These are phyloP conservation scores for Candida easanensis DNA, from an alignment of 805 yeast species.

Conservation along the genomic window DNA sequence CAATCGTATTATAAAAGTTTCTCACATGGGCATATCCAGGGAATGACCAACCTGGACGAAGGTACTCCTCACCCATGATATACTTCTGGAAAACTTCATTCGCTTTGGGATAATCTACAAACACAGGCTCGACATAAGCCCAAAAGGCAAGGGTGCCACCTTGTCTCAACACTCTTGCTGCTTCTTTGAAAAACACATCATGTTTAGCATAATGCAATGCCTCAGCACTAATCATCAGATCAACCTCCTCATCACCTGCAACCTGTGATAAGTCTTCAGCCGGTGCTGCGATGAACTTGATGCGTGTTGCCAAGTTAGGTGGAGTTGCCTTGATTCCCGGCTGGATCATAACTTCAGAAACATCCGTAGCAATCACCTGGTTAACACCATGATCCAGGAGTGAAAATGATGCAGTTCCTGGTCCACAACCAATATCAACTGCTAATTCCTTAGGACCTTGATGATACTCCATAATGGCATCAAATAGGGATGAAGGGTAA, in stretches of 20 bases:
- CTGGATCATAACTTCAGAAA: slow-evolving; percentile 49
- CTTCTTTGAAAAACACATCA: slow-evolving; percentile 46
- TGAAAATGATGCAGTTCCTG: slow-evolving; percentile 61
- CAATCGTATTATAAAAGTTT: slow-evolving; percentile 40
- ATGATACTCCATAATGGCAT: slow-evolving; percentile 41
- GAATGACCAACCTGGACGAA: slow-evolving; percentile 61
- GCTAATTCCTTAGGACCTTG: slow-evolving; percentile 31
- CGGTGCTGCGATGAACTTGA: slow-evolving; percentile 20
- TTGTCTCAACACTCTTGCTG: slow-evolving; percentile 45
- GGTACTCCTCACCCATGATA: slow-evolving; percentile 43
- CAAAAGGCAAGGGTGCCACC: slow-evolving; percentile 69
- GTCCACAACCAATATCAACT: slow-evolving; percentile 70
- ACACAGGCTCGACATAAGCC: slow-evolving; percentile 70
- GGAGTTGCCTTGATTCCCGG: slow-evolving; percentile 31
- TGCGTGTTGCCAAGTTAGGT: slow-evolving; percentile 7
- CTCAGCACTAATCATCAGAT: slow-evolving; percentile 65
- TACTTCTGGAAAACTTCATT: slow-evolving; percentile 54
- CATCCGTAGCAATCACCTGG: slow-evolving; percentile 54
- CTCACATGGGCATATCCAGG: slow-evolving; percentile 59
- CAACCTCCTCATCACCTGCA: slow-evolving; percentile 37
- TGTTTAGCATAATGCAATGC: slow-evolving; percentile 73
- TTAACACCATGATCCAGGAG: slow-evolving; percentile 40
- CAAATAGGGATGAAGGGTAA: slow-evolving; percentile 54
- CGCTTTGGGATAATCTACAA: slow-evolving; percentile 50
- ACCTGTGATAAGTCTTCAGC: slow-evolving; percentile 29